Percentiles rank a stretch among this genome's conserved stretches.
These are phyloP conservation scores for Suillus discolor DNA, from an alignment of 768 basidiomycete genomes.

Conservation along the genomic window DNA sequence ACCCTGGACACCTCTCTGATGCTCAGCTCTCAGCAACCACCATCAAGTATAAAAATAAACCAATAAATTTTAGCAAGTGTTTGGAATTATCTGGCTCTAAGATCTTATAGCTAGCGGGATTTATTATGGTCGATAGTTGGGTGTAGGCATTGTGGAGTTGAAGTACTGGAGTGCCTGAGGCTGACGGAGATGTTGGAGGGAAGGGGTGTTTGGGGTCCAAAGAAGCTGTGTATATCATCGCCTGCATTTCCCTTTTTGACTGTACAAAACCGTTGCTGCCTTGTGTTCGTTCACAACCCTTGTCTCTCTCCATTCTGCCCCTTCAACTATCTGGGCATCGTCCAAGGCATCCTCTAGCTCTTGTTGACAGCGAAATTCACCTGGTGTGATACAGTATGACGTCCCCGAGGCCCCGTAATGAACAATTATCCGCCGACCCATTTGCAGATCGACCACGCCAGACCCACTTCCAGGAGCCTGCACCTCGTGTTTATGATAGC, in stretches of 20 bases:
- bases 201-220: constrained; percentile 33
- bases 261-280: constrained; percentile 27
- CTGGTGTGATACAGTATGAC: constrained; percentile 23
- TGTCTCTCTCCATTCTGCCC: constrained; percentile 12
- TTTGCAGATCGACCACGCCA: constrained; percentile 71
- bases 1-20: not conserved
- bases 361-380: not conserved
- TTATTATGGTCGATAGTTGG: not conserved
- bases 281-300: constrained; percentile 26
- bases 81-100: not conserved
- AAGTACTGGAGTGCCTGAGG: not conserved
- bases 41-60: not conserved
- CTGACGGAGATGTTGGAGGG: constrained; percentile 1
- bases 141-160: not conserved
- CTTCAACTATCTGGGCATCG: constrained; percentile 14
- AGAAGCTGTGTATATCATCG: constrained; percentile 37
- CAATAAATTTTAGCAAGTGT: not conserved
- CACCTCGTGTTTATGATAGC: constrained; percentile 45
- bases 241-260: constrained; percentile 27
- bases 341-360: constrained; percentile 10
- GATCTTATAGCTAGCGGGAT: not conserved
- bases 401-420: constrained; percentile 29
- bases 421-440: constrained; percentile 57
- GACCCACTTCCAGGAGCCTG: constrained; percentile 61
- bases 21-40: not conserved